phyloP scores from a whole-genome alignment of 106 monocot species.

The Dendrobium officinale region DNA sequence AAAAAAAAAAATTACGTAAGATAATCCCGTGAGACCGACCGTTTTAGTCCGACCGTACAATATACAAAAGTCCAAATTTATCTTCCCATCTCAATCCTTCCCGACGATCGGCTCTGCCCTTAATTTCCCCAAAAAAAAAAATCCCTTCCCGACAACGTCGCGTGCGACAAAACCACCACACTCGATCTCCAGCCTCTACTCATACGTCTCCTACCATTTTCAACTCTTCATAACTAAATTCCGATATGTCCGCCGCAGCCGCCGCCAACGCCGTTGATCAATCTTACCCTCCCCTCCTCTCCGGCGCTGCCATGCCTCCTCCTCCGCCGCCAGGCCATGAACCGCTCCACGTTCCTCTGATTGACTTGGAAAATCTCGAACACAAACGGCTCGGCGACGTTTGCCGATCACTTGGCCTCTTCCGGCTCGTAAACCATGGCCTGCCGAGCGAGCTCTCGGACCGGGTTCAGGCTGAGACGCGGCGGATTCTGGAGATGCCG shows the following conservation, averaged over 20 bases:
- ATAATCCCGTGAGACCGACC: too few species aligned
- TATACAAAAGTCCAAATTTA: too few species aligned
- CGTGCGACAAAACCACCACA: too few species aligned
- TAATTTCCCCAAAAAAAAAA: too few species aligned
- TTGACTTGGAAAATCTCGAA: slow-evolving; percentile 28
- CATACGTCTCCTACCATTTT: too few species aligned
- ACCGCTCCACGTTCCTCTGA: slow-evolving; percentile 19
- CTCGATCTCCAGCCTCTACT: too few species aligned
- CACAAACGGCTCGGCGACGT: slow-evolving; percentile 12
- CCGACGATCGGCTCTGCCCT: too few species aligned
- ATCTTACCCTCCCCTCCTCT: slow-evolving; percentile 37
- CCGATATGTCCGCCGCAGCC: not conserved
- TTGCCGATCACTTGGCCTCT: slow-evolving; percentile 33
- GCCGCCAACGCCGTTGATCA: not conserved
- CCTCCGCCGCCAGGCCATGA: not conserved
- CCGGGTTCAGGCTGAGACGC: slow-evolving; percentile 12
- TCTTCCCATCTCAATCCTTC: too few species aligned
- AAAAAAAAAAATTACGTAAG: too few species aligned
- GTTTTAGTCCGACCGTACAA: too few species aligned
- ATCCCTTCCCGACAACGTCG: too few species aligned
- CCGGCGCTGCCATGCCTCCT: not conserved
- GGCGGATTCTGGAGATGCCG: slow-evolving; percentile 23
- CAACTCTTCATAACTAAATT: not conserved
- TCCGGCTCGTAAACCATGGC: slow-evolving; percentile 51
- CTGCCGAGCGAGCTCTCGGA: slow-evolving; percentile 28